Base-by-base conservation (phyloP, 805 yeast species). In the Candida michaelii region DNA sequence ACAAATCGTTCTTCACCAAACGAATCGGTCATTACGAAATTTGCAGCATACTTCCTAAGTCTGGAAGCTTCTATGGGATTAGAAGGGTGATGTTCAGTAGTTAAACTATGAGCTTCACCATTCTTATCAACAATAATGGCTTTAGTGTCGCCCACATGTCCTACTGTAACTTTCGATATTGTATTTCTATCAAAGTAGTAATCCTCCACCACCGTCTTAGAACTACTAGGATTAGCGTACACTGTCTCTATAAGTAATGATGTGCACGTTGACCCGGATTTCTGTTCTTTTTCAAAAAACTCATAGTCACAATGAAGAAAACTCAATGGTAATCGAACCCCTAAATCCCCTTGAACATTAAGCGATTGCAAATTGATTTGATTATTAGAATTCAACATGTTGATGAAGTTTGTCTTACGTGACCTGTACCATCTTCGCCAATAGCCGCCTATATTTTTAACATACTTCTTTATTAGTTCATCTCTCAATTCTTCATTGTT, bases 91-190 rank as follows among this genome's bases (percentile, higher is more conserved):
- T 93, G 99, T 27, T 82, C 77, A 27, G 77, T 72, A 1, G 96
- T 87, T 39, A 93, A 66, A 14, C 87, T 72, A 51, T 83, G 90
- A 1, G 95, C 95, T 30, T 77, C 66, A 2, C 98, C 98, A 42
- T 73, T 62, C 43, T 74, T 76, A 62, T 90, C 98, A 49, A 93
- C 85, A n/a, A 93, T 54, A 2, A 93, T 74, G 5, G 95, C 89
- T 48, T 86, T 77, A 2, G 97, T 85, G 59, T 93, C 99, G 5
- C 99, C 99, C 11, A 91, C 82, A 57, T 93, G 99, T 1, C 95
- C 90, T 14, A 90, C 78, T 0, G 86, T 74, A 16, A 93, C 62
- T 53, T 81, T 80, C 16, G 88, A 72, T 10, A 84, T 66, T 3
- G 85, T 82, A 7, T 73, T 69, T n/a, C 82, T 77, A 47, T 82